Base-by-base conservation (phyloP, 139 green algal genomes). In the Auxenochlorella pyrenoidosa region DNA sequence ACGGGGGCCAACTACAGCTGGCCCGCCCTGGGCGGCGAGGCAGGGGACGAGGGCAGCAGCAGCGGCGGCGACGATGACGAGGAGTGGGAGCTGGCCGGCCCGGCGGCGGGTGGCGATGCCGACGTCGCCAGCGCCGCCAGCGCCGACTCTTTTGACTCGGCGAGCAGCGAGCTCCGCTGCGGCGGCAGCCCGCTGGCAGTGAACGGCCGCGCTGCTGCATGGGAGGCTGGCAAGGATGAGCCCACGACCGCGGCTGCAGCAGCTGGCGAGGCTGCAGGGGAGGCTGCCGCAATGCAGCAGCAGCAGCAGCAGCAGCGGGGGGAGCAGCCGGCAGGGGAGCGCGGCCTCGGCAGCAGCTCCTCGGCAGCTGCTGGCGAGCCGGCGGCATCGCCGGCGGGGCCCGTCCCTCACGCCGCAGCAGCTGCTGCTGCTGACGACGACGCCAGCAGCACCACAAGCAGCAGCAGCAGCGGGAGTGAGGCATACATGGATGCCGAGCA, bases 1-100 rank as follows among this genome's bases (percentile, higher is more conserved):
- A 51, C 43, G 6, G 82, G 82, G 6, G 10, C 44, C 66, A 79
- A 78, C 65, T 86, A 70, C 44, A 21, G 32, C 44, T 86, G 80
- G 80, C 80, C 80, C 3, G n/a, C 36, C 73, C 40, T 36, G 40
- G 21, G 40, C 40, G 22, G 40, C 38, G 47, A 82, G 26, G 75
- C 18, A 8, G 21, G 28, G 15, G 43, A n/a, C 3, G 43, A 28
- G 10, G 44, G 43, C 28, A 10, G 41, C 30, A 60, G 75, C 54
- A 63, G 63, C 40, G 30, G 19, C 34, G 43, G 80, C 63, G 80
- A 36, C 34, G 71, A 59, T 15, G 80, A 76, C 13, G 63, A 60
- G 26, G 79, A 85, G 38, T 75, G 38, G 73, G 73, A 80, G 2
- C 28, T 38, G 73, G 73, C 36, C 21, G 73, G 51, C 10, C 8